Percentiles rank a stretch among this genome's conserved stretches.
Conservation (phyloP, 768 basidiomycete species). For the Mycena albidolilacea region DNA sequence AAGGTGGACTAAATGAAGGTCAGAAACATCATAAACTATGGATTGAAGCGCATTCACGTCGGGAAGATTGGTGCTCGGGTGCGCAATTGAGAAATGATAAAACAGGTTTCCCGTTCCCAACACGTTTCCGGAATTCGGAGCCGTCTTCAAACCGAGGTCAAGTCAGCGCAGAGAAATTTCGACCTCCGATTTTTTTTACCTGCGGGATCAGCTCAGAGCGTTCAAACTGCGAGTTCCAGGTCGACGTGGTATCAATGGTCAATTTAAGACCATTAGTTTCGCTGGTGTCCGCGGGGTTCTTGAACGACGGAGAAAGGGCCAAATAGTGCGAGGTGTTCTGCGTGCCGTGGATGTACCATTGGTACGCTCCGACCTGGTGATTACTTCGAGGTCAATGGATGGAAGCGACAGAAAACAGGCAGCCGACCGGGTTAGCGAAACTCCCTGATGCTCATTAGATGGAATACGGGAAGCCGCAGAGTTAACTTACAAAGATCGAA, state of each 20-base stretch:
- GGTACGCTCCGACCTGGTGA: constrained; percentile 62
- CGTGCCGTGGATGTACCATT: constrained; percentile 76
- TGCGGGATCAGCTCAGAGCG: constrained; percentile 48
- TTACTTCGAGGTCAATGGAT: constrained; percentile 1
- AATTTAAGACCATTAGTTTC: constrained; percentile 67
- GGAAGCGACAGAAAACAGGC: no score
- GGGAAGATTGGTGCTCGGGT: constrained; percentile 63
- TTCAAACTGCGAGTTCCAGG: constrained; percentile 71
- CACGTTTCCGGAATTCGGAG: constrained; percentile 68
- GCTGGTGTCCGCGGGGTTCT: constrained; percentile 69
- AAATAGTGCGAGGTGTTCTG: constrained; percentile 68
- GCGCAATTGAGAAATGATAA: constrained; percentile 75
- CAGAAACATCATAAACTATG: not conserved
- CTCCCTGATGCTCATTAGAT: constrained; percentile 9
- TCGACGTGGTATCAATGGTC: constrained; percentile 68
- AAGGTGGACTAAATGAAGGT: constrained; percentile 55
- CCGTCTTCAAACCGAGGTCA: constrained; percentile 52
- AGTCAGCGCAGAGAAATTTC: constrained; percentile 15
- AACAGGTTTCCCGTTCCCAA: constrained; percentile 71
- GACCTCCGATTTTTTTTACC: constrained; percentile 37
- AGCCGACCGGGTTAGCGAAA: not conserved
- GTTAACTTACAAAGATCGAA: constrained; percentile 67
- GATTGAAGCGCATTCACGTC: constrained; percentile 54
- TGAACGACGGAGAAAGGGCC: constrained; percentile 63
- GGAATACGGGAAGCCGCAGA: not conserved